A percentile compares a stretch with the other conserved stretches of the same genome.
Evolutionary conservation across 345 rosid species (phyloP).

Genomic region (Cochlearia excelsa): DNA sequence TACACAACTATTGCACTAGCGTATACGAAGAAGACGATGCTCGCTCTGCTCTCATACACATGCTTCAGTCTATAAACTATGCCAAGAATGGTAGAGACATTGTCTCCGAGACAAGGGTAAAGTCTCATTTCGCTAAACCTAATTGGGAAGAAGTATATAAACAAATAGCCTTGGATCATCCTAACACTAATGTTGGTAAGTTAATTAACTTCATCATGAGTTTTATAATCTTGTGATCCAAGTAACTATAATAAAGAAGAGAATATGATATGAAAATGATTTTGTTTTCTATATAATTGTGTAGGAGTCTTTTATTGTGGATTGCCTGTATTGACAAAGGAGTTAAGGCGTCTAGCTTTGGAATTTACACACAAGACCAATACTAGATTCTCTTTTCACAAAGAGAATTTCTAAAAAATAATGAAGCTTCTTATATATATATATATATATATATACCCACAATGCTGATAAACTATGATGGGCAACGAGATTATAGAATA

Average conservation of each 20-base stretch:
- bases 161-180: conserved; percentile 50
- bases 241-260: background rate
- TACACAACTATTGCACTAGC: conserved; percentile 73
- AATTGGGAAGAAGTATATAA: conserved; percentile 65
- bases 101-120: conserved; percentile 69
- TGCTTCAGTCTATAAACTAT: conserved; percentile 66
- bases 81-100: conserved; percentile 63
- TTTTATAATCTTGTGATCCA: background rate
- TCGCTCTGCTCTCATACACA: conserved; percentile 65
- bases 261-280: background rate
- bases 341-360: conserved; percentile 55
- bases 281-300: background rate
- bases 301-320: conserved; percentile 88
- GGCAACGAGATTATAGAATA: background rate
- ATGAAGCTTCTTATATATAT: background rate
- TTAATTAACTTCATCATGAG: background rate
- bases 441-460: background rate
- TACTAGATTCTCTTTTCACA: conserved; percentile 72
- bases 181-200: conserved; percentile 60
- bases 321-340: conserved; percentile 49
- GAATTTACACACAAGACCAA: conserved; percentile 65
- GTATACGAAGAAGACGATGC: conserved; percentile 75
- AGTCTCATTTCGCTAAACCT: conserved; percentile 70
- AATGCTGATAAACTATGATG: conserved; percentile 11
- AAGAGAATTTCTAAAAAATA: conserved; percentile 59